Conservation (phyloP, 2,329 filamentous ascomycete genomes). For the Fusarium multiceps region DNA sequence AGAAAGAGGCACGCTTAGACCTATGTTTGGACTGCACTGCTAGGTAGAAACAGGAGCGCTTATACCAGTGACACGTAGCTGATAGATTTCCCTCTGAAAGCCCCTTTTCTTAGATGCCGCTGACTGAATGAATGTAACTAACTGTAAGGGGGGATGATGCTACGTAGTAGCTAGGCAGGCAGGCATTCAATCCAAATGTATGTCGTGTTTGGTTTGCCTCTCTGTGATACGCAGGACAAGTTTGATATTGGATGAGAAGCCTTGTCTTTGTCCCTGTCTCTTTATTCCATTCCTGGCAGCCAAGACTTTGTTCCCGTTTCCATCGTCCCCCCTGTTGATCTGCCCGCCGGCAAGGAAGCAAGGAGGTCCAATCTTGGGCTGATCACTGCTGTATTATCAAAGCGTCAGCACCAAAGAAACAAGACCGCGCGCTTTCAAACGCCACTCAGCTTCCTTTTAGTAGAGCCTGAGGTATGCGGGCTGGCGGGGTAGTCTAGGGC, state of each 20-base stretch:
- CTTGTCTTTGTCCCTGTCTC: neutral
- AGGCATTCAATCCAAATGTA: constrained; percentile 10
- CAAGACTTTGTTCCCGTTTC: constrained; percentile 22
- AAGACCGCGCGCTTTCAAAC: constrained; percentile 30
- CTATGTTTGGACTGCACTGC: constrained; percentile 17
- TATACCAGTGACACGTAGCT: constrained; percentile 25
- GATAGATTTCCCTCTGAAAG: neutral
- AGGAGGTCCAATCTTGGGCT: constrained; percentile 17
- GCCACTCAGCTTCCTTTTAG: constrained; percentile 11
- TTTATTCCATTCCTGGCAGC: constrained; percentile 31
- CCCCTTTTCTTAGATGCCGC: constrained; percentile 24
- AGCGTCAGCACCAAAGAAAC: constrained; percentile 6
- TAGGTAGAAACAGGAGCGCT: constrained; percentile 29
- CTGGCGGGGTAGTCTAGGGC: constrained; percentile 30
- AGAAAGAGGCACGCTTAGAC: constrained; percentile 20
- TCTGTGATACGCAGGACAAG: constrained; percentile 28
- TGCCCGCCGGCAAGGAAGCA: constrained; percentile 15
- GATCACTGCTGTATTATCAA: constrained; percentile 23
- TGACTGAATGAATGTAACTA: constrained; percentile 5
- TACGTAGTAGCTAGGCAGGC: neutral
- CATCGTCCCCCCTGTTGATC: constrained; percentile 25
- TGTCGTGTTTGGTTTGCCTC: constrained; percentile 13
- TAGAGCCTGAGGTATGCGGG: constrained; percentile 29
- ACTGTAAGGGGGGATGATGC: constrained; percentile 3
- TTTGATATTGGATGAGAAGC: constrained; percentile 5